phyloP scores from a whole-genome alignment of 345 rosid genomes.

The Aquilaria sinensis region DNA sequence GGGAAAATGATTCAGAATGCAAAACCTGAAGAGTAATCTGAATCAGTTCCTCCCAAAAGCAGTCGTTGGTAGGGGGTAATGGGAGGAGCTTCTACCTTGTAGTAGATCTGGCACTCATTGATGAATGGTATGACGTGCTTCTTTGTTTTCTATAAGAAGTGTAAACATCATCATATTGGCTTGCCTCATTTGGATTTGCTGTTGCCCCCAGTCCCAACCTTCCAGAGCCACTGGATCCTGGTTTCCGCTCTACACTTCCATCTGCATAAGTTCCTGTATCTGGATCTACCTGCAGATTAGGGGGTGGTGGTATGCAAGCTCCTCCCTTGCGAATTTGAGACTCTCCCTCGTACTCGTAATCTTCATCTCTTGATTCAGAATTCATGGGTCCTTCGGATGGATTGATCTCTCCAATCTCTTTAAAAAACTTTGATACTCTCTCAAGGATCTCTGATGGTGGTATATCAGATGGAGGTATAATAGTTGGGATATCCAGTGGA shows the following conservation, averaged over 20 bases:
- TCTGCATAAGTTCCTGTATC: slow-evolving; percentile 84
- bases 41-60: too few species aligned
- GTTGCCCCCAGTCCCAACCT: slow-evolving; percentile 21
- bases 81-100: slow-evolving; percentile 29
- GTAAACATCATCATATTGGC: slow-evolving; percentile 93
- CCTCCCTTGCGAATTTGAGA: slow-evolving; percentile 14
- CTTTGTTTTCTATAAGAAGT: slow-evolving; percentile 90
- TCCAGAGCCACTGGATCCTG: slow-evolving; percentile 32
- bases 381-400: slow-evolving; percentile 16
- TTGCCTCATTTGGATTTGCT: slow-evolving; percentile 70
- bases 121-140: slow-evolving; percentile 81
- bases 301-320: slow-evolving; percentile 77
- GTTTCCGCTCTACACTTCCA: slow-evolving; percentile 71
- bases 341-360: slow-evolving; percentile 13
- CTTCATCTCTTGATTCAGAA: slow-evolving; percentile 13
- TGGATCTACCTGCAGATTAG: slow-evolving; percentile 78
- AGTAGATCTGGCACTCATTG: slow-evolving; percentile 89
- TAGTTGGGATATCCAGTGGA: slow-evolving; percentile 92
- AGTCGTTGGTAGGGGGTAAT: too few species aligned
- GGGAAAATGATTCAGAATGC: too few species aligned
- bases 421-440: slow-evolving; percentile 86
- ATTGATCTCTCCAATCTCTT: slow-evolving; percentile 74
- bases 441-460: slow-evolving; percentile 76
- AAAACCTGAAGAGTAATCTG: too few species aligned
- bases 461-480: slow-evolving; percentile 74